Conservation (phyloP, 352 stramenopile species). For the Phytophthora chlamydospora region DNA sequence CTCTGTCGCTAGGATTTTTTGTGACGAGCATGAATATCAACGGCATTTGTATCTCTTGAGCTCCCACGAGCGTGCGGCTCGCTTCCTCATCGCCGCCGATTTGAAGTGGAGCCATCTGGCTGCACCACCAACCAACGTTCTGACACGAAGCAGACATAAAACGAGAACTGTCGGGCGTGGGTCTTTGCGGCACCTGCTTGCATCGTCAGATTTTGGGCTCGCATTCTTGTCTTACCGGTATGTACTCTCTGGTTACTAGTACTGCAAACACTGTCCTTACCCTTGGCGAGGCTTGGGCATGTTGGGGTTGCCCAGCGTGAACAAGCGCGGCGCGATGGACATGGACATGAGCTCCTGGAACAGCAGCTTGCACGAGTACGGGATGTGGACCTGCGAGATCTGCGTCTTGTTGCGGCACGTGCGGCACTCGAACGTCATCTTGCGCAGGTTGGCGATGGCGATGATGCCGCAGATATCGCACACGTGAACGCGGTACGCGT, state of each 20-base stretch:
- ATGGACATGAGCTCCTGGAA: slow-evolving; percentile 99
- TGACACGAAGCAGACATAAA: slow-evolving; percentile 13
- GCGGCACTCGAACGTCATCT: slow-evolving; percentile 99
- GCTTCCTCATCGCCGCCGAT: slow-evolving; percentile 6
- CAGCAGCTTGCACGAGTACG: slow-evolving; percentile 99
- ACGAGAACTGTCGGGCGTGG: slow-evolving; percentile 10
- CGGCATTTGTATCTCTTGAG: slow-evolving; percentile 26
- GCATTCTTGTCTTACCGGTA: slow-evolving; percentile 28
- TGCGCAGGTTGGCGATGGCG: slow-evolving; percentile 98
- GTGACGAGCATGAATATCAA: slow-evolving; percentile 28
- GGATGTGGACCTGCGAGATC: slow-evolving; percentile 97
- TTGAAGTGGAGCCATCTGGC: slow-evolving; percentile 19
- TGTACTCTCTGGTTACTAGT: slow-evolving; percentile 4
- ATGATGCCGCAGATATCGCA: slow-evolving; percentile 99
- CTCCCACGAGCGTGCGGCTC: too few species aligned
- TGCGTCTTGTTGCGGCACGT: slow-evolving; percentile 95
- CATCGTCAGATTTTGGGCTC: slow-evolving; percentile 9
- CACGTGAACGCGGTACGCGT: slow-evolving; percentile 99
- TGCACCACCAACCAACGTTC: slow-evolving; percentile 28
- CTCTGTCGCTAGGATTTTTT: slow-evolving; percentile 34
- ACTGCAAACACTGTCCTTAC: slow-evolving; percentile 4
- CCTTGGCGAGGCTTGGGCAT: slow-evolving; percentile 47
- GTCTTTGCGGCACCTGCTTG: slow-evolving; percentile 19
- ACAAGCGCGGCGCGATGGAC: slow-evolving; percentile 99
- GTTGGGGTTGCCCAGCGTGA: slow-evolving; percentile 92